Evolutionary conservation across 2,329 filamentous ascomycete species (phyloP).

Genomic region (Diaporthe citriasiana): DNA sequence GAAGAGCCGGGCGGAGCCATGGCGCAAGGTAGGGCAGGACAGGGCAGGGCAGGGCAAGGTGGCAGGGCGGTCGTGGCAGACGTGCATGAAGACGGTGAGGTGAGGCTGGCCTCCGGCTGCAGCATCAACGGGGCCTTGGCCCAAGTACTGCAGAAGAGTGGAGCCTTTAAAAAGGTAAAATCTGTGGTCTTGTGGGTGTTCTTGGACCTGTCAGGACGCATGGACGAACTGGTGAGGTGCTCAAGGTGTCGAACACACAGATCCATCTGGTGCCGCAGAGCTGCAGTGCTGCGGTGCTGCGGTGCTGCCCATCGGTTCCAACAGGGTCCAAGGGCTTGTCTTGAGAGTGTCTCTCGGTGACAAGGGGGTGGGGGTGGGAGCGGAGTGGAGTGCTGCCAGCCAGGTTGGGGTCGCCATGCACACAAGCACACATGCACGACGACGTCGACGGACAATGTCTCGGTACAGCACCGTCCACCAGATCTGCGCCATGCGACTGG

Average conservation of each 20-base stretch:
- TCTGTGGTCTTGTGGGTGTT: conserved; percentile 30
- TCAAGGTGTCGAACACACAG: conserved; percentile 30
- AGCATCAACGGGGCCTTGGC: conserved; percentile 29
- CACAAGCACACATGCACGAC: conserved; percentile 35
- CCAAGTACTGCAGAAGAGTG: conserved; percentile 41
- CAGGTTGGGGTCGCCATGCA: conserved; percentile 34
- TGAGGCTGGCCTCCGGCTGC: conserved; percentile 39
- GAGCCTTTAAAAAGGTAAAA: conserved; percentile 41
- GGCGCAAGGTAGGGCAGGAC: conserved; percentile 25
- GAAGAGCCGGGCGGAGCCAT: conserved; percentile 36
- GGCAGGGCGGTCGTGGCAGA: conserved; percentile 41
- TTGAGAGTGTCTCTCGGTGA: conserved; percentile 31
- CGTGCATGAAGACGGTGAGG: conserved; percentile 42
- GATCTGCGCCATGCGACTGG: conserved; percentile 35
- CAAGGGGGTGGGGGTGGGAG: conserved; percentile 34
- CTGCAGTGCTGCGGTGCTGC: conserved; percentile 33
- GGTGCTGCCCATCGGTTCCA: conserved; percentile 36
- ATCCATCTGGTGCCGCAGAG: conserved; percentile 36
- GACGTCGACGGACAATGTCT: conserved; percentile 41
- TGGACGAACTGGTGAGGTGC: conserved; percentile 18
- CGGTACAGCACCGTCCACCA: conserved; percentile 9
- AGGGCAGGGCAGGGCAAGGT: conserved; percentile 28
- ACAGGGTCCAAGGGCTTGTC: conserved; percentile 31
- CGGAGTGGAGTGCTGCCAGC: conserved; percentile 21
- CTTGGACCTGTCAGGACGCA: conserved; percentile 8